A percentile compares a stretch with the other conserved stretches of the same genome.
phyloP scores from a whole-genome alignment of 2,329 filamentous ascomycete genomes.

The Ambrosiella beaveri region DNA sequence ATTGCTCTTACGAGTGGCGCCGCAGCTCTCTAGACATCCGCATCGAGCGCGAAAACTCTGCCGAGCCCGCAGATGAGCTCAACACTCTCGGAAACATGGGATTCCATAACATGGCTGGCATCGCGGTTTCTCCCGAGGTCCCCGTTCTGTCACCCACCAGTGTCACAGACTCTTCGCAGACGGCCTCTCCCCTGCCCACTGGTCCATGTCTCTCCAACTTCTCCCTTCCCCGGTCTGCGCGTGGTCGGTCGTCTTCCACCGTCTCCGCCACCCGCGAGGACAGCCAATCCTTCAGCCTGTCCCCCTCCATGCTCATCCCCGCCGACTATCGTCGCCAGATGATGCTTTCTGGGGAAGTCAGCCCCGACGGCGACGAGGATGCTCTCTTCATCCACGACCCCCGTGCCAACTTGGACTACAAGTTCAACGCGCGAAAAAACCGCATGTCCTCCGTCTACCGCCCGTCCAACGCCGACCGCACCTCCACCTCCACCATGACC shows the following conservation, averaged over 20 bases:
- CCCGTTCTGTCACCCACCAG: constrained; percentile 34
- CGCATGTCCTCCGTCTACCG: constrained; percentile 18
- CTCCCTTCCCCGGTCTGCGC: constrained; percentile 29
- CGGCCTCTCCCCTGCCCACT: constrained; percentile 30
- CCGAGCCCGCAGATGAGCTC: background rate
- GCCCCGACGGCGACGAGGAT: constrained; percentile 13
- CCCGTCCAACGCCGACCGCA: constrained; percentile 25
- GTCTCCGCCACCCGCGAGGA: constrained; percentile 35
- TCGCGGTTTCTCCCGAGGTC: constrained; percentile 21
- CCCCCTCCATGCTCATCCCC: constrained; percentile 45
- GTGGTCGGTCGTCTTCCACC: constrained; percentile 27
- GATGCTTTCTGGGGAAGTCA: constrained; percentile 12
- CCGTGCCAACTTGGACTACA: constrained; percentile 9
- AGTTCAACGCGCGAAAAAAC: constrained; percentile 13
- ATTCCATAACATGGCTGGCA: constrained; percentile 11
- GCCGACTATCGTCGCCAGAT: constrained; percentile 29
- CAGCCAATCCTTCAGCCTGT: constrained; percentile 40
- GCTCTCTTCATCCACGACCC: constrained; percentile 15
- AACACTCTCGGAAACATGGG: constrained; percentile 17
- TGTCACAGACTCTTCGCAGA: constrained; percentile 19
- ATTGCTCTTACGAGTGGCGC: constrained; percentile 51
- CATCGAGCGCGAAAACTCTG: constrained; percentile 13
- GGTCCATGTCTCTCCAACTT: constrained; percentile 29
- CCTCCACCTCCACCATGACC: constrained; percentile 37
- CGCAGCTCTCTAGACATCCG: constrained; percentile 33